These are phyloP conservation scores for Paecilomyces fulvus DNA, from an alignment of 2,329 filamentous ascomycete genomes.

Conservation along the genomic window DNA sequence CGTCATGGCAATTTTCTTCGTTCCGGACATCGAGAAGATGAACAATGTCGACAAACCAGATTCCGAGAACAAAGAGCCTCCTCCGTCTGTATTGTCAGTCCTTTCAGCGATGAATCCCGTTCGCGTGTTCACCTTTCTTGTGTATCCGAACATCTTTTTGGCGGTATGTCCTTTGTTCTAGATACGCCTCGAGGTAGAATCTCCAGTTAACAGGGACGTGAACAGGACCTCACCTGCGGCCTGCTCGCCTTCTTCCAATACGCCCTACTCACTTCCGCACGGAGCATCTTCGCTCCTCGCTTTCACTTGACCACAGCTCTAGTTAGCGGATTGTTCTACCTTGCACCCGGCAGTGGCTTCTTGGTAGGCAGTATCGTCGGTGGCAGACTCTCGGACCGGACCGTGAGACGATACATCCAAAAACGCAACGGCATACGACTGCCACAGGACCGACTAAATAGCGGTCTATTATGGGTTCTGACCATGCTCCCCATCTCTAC, in stretches of 20 bases:
- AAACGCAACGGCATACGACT: constrained; percentile 52
- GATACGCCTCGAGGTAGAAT: neutral
- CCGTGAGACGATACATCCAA: constrained; percentile 55
- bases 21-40: constrained; percentile 61
- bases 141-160: constrained; percentile 61
- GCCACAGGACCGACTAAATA: constrained; percentile 59
- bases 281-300: constrained; percentile 64
- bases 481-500: constrained; percentile 53
- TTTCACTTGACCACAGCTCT: constrained; percentile 60
- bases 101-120: constrained; percentile 47
- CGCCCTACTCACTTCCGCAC: constrained; percentile 57
- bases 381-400: constrained; percentile 59
- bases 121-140: constrained; percentile 51
- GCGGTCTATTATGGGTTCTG: constrained; percentile 49
- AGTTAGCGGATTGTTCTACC: constrained; percentile 63
- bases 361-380: constrained; percentile 61
- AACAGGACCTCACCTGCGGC: constrained; percentile 26
- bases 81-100: neutral
- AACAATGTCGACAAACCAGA: constrained; percentile 35
- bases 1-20: constrained; percentile 53
- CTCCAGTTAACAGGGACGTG: neutral
- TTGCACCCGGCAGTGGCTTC: constrained; percentile 64
- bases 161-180: constrained; percentile 43
- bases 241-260: constrained; percentile 66
- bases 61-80: constrained; percentile 30